These are phyloP conservation scores for Lactarius trivialis DNA, from an alignment of 768 basidiomycete species.

Conservation along the genomic window DNA sequence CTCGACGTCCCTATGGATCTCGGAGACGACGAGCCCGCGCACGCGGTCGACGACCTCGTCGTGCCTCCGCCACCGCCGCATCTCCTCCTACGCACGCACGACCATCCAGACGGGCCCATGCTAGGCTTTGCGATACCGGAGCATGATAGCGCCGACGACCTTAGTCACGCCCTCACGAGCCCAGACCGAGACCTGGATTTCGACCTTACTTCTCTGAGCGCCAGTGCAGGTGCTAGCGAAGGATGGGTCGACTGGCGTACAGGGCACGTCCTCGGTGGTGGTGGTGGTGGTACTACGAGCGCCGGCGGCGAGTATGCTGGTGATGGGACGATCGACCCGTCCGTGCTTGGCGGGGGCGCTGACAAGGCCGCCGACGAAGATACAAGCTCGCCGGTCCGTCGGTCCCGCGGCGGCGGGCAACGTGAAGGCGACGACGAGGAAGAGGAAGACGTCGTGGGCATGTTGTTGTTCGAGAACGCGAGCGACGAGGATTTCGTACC, in stretches of 20 bases:
- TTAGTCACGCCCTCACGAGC: neutral
- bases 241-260: constrained; percentile 5
- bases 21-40: neutral
- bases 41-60: neutral
- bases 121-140: constrained; percentile 8
- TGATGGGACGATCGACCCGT: constrained; percentile 20
- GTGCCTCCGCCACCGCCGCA: neutral
- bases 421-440: neutral
- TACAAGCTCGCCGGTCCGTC: neutral
- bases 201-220: neutral
- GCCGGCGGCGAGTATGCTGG: constrained; percentile 5
- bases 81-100: neutral
- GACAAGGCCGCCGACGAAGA: too few relatives aligned
- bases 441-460: neutral
- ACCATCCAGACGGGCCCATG: constrained; percentile 12
- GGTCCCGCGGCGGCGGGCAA: neutral
- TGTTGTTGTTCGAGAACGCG: neutral
- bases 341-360: constrained; percentile 9
- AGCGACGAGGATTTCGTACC: neutral
- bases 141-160: neutral
- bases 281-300: neutral
- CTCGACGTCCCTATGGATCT: constrained; percentile 1
- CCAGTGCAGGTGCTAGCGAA: neutral
- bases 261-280: neutral
- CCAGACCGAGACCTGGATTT: neutral